Conservation (phyloP, 768 basidiomycete species). For the Kwoniella sp. region DNA sequence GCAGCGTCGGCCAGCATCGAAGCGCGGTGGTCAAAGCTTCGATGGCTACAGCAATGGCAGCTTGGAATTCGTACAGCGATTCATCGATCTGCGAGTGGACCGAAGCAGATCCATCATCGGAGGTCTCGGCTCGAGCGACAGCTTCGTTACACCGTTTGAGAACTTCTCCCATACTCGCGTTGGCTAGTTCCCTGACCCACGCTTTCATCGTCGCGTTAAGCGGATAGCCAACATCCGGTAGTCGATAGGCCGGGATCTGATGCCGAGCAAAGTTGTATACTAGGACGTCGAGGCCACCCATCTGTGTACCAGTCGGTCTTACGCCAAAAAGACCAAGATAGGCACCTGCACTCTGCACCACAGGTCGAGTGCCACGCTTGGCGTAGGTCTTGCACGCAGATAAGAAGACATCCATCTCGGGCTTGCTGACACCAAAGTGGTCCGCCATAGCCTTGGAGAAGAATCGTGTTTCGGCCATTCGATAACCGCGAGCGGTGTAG, state of each 20-base stretch:
- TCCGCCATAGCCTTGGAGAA: constrained; percentile 45
- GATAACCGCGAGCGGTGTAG: constrained; percentile 47
- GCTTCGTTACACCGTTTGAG: constrained; percentile 35
- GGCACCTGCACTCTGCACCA: constrained; percentile 49
- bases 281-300: constrained; percentile 45
- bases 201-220: constrained; percentile 32
- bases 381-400: constrained; percentile 50
- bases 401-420: constrained; percentile 48
- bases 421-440: constrained; percentile 43
- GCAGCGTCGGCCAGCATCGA: constrained; percentile 42
- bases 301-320: constrained; percentile 27
- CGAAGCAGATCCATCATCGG: constrained; percentile 20
- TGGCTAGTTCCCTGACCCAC: constrained; percentile 40
- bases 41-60: constrained; percentile 47
- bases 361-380: constrained; percentile 47
- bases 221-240: constrained; percentile 47
- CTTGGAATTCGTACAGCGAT: constrained; percentile 46
- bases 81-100: constrained; percentile 30
- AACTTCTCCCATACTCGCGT: constrained; percentile 43
- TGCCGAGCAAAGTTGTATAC: constrained; percentile 51
- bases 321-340: constrained; percentile 50
- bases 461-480: constrained; percentile 48
- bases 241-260: constrained; percentile 50
- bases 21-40: constrained; percentile 46
- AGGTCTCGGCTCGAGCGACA: constrained; percentile 31